These are phyloP conservation scores for Leptographium procerum DNA, from an alignment of 2,329 filamentous ascomycete genomes.

Conservation along the genomic window DNA sequence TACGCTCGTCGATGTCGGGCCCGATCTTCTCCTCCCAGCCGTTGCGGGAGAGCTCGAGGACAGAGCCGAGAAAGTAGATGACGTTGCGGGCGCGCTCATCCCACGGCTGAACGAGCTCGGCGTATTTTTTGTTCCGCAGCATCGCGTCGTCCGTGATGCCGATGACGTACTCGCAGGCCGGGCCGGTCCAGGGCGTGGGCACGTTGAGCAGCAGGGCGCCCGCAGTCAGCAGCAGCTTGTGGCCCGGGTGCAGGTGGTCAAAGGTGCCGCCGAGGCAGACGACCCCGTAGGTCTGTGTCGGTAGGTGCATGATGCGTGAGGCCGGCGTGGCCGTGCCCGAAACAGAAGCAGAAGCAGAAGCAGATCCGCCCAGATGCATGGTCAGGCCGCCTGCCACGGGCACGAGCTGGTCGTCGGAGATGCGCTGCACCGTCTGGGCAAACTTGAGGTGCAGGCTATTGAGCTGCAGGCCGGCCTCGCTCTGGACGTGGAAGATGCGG, in stretches of 20 bases:
- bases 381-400: conserved; percentile 42
- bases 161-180: conserved; percentile 54
- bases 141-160: conserved; percentile 85
- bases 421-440: conserved; percentile 32
- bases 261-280: conserved; percentile 89
- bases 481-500: conserved; percentile 53
- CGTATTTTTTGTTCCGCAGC: conserved; percentile 79
- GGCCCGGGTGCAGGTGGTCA: conserved; percentile 88
- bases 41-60: conserved; percentile 31
- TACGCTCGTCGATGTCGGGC: conserved; percentile 20
- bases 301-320: neutral
- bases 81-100: conserved; percentile 56
- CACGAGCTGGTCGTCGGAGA: conserved; percentile 39
- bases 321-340: conserved; percentile 3
- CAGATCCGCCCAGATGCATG: conserved; percentile 15
- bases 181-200: conserved; percentile 23
- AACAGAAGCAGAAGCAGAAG: neutral
- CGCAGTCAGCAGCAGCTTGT: conserved; percentile 92
- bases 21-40: conserved; percentile 32
- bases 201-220: conserved; percentile 60
- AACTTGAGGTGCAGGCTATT: conserved; percentile 36
- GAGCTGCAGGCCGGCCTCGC: conserved; percentile 50
- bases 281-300: conserved; percentile 29
- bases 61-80: conserved; percentile 61
- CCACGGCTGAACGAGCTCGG: conserved; percentile 74